These are phyloP conservation scores for Marasmius sp. DNA, from an alignment of 1,284 basidiomycete species.

Conservation along the genomic window DNA sequence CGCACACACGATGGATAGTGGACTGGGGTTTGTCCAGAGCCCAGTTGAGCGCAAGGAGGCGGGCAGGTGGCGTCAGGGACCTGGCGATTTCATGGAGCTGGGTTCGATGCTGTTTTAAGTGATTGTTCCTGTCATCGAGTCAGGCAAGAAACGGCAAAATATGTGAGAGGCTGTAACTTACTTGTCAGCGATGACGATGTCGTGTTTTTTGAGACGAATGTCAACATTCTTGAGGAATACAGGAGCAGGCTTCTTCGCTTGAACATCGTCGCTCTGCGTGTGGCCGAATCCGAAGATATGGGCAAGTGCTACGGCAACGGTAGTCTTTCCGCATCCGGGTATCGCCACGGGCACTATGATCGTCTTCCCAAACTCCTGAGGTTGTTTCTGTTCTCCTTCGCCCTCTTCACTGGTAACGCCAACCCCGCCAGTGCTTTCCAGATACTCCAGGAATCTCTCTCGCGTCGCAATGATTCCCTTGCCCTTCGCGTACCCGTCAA, in stretches of 20 bases:
- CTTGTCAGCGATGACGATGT: slow-evolving; percentile 91
- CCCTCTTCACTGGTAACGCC: slow-evolving; percentile 21
- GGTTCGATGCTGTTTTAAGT: slow-evolving; percentile 74
- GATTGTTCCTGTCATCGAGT: slow-evolving; percentile 73
- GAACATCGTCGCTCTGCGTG: slow-evolving; percentile 91
- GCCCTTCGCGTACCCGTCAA: slow-evolving; percentile 67
- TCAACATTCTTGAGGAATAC: slow-evolving; percentile 79
- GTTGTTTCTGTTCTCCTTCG: slow-evolving; percentile 23
- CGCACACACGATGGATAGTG: slow-evolving; percentile 71
- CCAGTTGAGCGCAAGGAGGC: slow-evolving; percentile 83
- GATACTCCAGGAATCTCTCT: slow-evolving; percentile 78
- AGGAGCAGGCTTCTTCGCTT: slow-evolving; percentile 76
- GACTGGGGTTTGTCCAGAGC: slow-evolving; percentile 50
- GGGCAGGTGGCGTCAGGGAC: slow-evolving; percentile 50
- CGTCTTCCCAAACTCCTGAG: slow-evolving; percentile 65
- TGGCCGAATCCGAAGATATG: slow-evolving; percentile 85
- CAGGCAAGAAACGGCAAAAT: neutral
- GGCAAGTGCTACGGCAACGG: slow-evolving; percentile 77
- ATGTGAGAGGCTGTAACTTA: slow-evolving; percentile 31
- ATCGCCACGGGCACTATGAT: slow-evolving; percentile 89
- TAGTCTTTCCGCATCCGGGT: slow-evolving; percentile 94
- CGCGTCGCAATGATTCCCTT: slow-evolving; percentile 85
- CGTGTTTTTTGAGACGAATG: slow-evolving; percentile 56
- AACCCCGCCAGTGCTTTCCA: slow-evolving; percentile 42
- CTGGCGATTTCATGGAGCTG: slow-evolving; percentile 59